Percentiles rank a stretch among this genome's conserved stretches.
Evolutionary conservation across 495 filamentous ascomycete genomes (phyloP).

Genomic region (Chaetomium cochliodes): DNA sequence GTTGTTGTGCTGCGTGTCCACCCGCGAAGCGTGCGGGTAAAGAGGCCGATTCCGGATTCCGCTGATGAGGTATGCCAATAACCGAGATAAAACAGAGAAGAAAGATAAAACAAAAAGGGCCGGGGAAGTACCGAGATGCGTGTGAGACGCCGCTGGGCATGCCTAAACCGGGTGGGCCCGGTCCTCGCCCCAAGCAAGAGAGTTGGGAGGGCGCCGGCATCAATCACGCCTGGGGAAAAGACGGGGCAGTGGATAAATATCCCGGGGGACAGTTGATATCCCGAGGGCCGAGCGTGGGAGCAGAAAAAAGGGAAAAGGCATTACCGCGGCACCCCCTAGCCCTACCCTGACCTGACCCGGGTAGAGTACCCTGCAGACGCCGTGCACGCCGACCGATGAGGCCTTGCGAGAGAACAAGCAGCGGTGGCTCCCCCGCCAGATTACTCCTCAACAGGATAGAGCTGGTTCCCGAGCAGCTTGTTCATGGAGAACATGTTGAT

Average conservation of each 20-base stretch:
- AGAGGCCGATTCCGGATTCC: background rate
- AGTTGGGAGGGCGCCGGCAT: background rate
- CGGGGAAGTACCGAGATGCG: background rate
- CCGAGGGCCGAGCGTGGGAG: background rate
- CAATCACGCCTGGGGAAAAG: background rate
- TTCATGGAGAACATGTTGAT: constrained; percentile 99
- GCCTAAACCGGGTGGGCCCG: background rate
- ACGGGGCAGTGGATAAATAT: too few relatives aligned
- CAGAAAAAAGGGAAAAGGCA: constrained; percentile 1
- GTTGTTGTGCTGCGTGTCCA: background rate
- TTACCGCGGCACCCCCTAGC: background rate
- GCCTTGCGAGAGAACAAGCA: background rate
- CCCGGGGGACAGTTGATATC: background rate
- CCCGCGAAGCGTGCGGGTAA: background rate
- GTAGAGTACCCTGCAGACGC: constrained; percentile 27
- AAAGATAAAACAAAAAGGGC: background rate
- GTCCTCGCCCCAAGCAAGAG: background rate
- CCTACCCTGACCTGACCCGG: background rate
- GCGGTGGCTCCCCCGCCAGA: background rate
- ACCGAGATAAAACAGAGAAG: background rate
- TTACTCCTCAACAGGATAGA: constrained; percentile 55
- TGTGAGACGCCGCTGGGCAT: background rate
- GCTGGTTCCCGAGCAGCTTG: constrained; percentile 56
- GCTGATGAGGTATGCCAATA: background rate
- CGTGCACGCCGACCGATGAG: constrained; percentile 29